These are phyloP conservation scores for Bryoerythrophyllum caledonicum DNA, from an alignment of 225 moss, liverwort and hornwort species.

Conservation along the genomic window DNA sequence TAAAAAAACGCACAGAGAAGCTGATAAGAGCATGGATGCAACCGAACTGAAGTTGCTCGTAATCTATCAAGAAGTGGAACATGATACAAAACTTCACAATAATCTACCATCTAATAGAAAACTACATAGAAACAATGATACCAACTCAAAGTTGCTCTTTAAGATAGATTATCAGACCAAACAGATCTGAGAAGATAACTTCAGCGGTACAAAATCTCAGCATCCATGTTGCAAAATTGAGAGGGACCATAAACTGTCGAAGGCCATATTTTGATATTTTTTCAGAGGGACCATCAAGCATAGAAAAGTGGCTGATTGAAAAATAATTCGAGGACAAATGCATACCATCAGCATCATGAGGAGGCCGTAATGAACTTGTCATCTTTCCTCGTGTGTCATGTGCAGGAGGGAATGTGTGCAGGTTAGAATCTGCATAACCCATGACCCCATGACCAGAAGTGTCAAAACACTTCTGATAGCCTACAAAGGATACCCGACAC, in stretches of 20 bases:
- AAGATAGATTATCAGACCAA: conserved; percentile 4
- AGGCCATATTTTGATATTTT: conserved; percentile 7
- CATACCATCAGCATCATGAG: conserved; percentile 89
- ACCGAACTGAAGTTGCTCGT: not conserved
- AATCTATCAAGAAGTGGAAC: conserved; percentile 1
- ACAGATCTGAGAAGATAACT: conserved; percentile 4
- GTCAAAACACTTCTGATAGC: conserved; percentile 47
- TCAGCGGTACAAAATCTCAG: conserved; percentile 3
- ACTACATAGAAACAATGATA: conserved; percentile 6
- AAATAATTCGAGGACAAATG: conserved; percentile 39
- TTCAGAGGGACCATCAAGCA: conserved; percentile 30
- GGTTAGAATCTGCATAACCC: conserved; percentile 81
- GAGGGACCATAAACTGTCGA: conserved; percentile 2
- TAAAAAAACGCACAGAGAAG: not conserved
- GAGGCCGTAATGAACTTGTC: conserved; percentile 77
- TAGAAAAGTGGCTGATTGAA: conserved; percentile 28
- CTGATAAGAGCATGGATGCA: conserved; percentile 13
- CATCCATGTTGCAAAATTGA: conserved; percentile 11
- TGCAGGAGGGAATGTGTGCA: conserved; percentile 93
- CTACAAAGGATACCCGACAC: conserved; percentile 34
- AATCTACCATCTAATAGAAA: conserved; percentile 9
- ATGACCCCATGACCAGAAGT: conserved; percentile 49
- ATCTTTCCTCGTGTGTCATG: conserved; percentile 79
- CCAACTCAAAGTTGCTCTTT: conserved; percentile 15
- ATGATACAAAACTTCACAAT: conserved; percentile 1